These are phyloP conservation scores for Clavariopsis aquatica DNA, from an alignment of 495 filamentous ascomycete genomes.

Conservation along the genomic window DNA sequence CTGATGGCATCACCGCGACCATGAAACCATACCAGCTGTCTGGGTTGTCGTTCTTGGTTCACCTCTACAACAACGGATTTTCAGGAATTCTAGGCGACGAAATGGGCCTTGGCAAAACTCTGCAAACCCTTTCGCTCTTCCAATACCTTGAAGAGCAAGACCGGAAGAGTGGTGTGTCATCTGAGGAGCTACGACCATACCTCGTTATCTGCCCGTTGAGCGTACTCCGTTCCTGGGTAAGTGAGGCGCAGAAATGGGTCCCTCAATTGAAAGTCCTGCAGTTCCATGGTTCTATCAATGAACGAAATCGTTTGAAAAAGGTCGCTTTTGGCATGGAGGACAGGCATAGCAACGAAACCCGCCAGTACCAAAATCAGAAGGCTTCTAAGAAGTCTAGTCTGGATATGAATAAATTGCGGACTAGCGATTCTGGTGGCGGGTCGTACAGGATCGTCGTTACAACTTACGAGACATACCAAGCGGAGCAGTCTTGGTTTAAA, in stretches of 20 bases:
- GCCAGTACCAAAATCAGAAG: conserved; percentile 40
- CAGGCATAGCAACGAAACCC: conserved; percentile 47
- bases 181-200: conserved; percentile 52
- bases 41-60: conserved; percentile 62
- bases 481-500: conserved; percentile 62
- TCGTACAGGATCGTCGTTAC: conserved; percentile 59
- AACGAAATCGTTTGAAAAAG: conserved; percentile 54
- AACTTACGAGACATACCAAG: conserved; percentile 61
- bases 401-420: conserved; percentile 62
- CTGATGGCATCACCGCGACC: conserved; percentile 50
- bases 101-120: conserved; percentile 66
- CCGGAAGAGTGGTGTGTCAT: conserved; percentile 15
- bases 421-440: conserved; percentile 49
- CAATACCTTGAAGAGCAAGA: conserved; percentile 52
- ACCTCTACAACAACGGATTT: conserved; percentile 60
- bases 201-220: conserved; percentile 63
- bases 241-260: conserved; percentile 60
- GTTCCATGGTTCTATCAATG: conserved; percentile 58
- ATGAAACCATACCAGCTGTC: conserved; percentile 68
- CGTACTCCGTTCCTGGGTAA: conserved; percentile 59
- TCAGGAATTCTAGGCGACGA: conserved; percentile 62
- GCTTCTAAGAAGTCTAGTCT: conserved; percentile 45
- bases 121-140: conserved; percentile 61
- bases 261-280: conserved; percentile 57
- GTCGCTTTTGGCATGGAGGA: conserved; percentile 50